These are phyloP conservation scores for Globisporangium orthogonon DNA, from an alignment of 352 stramenopile genomes.

Conservation along the genomic window DNA sequence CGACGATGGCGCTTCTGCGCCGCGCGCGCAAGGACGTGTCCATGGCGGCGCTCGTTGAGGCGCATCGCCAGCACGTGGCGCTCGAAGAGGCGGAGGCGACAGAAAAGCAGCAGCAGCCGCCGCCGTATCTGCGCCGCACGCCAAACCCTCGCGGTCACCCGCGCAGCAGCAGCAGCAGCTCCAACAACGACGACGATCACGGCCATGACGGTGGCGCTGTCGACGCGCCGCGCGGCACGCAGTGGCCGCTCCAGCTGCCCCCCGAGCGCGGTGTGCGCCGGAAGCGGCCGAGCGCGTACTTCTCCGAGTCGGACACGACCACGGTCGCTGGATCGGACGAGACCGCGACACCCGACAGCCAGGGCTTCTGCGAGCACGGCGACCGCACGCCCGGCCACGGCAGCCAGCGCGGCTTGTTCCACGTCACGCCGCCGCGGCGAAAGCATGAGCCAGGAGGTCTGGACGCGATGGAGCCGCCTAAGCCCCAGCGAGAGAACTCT, in stretches of 20 bases:
- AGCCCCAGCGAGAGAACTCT: background rate
- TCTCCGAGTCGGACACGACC: slow-evolving; percentile 13
- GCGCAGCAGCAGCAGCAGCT: too few species aligned
- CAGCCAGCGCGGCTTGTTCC: slow-evolving; percentile 1
- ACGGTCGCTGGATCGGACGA: slow-evolving; percentile 21
- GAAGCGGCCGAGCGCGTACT: slow-evolving; percentile 3
- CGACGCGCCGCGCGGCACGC: too few species aligned
- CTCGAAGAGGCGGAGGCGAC: slow-evolving; percentile 3
- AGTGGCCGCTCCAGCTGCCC: background rate
- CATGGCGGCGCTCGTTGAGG: slow-evolving; percentile 18
- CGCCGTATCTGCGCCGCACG: background rate
- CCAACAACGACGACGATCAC: background rate
- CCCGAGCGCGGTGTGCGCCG: background rate
- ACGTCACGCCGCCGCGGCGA: slow-evolving; percentile 1
- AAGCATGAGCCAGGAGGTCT: background rate
- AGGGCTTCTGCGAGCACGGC: slow-evolving; percentile 13
- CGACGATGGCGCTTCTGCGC: slow-evolving; percentile 12
- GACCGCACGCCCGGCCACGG: background rate
- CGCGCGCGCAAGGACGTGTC: slow-evolving; percentile 20
- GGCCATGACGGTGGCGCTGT: background rate
- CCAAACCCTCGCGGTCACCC: background rate
- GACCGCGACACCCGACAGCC: slow-evolving; percentile 20
- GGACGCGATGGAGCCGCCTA: background rate
- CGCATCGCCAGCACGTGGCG: slow-evolving; percentile 10
- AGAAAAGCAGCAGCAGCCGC: background rate